Evolutionary conservation across 306 rosid species (phyloP).

Genomic region (Mucuna pruriens): DNA sequence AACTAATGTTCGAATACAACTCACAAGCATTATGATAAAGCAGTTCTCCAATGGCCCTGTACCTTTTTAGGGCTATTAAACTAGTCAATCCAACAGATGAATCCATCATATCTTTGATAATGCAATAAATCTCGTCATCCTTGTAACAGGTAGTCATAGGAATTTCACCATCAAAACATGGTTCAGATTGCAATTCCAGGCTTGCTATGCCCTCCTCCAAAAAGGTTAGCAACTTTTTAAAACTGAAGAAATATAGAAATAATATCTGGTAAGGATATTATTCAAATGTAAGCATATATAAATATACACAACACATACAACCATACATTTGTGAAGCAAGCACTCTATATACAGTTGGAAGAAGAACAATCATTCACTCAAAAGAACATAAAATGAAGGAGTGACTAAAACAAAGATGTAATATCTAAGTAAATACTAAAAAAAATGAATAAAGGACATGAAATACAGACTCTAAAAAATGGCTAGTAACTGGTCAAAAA

Average conservation of each 20-base stretch:
- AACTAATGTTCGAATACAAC: conserved; percentile 55
- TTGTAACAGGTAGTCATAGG: conserved; percentile 45
- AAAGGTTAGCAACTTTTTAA: conserved; percentile 66
- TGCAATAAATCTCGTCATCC: conserved; percentile 51
- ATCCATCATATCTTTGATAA: conserved; percentile 68
- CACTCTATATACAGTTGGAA: conserved; percentile 21
- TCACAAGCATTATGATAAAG: conserved; percentile 68
- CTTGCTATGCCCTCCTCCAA: conserved; percentile 62
- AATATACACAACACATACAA: background rate
- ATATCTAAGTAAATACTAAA: background rate
- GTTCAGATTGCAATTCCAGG: conserved; percentile 54
- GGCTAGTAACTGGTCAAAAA: background rate
- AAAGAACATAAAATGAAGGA: background rate
- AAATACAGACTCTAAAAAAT: background rate
- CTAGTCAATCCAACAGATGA: conserved; percentile 57
- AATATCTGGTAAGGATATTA: conserved; percentile 37
- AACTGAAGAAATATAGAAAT: conserved; percentile 59
- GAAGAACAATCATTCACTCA: conserved; percentile 19
- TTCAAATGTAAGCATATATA: background rate
- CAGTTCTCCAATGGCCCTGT: conserved; percentile 61
- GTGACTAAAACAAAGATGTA: conserved; percentile 3
- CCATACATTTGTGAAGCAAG: conserved; percentile 18
- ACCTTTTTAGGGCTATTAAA: conserved; percentile 65
- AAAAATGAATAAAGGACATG: background rate
- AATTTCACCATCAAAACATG: conserved; percentile 50